phyloP scores from a whole-genome alignment of 2,329 filamentous ascomycete species.

The Colletotrichum viniferum region DNA sequence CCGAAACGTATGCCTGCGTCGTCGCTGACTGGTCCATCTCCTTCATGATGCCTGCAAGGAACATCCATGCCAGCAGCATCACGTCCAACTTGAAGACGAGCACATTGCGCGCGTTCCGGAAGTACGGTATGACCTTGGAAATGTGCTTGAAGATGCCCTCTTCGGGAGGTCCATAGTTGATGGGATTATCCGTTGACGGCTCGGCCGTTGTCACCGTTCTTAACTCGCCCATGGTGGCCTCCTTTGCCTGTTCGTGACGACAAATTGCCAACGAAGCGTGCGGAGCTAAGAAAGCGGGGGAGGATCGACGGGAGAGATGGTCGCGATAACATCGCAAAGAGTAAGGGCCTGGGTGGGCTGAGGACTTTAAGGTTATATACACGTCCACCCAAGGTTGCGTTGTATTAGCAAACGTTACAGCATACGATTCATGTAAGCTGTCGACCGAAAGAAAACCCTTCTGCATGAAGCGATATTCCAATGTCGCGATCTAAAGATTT shows the following conservation, averaged over 20 bases:
- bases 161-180: slow-evolving; percentile 13
- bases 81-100: slow-evolving; percentile 38
- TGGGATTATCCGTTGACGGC: background rate
- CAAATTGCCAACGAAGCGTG: background rate
- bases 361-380: slow-evolving; percentile 3
- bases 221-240: background rate
- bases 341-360: background rate
- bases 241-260: background rate
- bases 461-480: background rate
- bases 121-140: slow-evolving; percentile 26
- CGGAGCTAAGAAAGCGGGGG: background rate
- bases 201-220: background rate
- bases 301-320: background rate
- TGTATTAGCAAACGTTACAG: background rate
- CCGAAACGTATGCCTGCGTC: slow-evolving; percentile 42
- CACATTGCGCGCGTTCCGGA: slow-evolving; percentile 35
- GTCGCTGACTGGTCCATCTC: slow-evolving; percentile 39
- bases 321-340: background rate
- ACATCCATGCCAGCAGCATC: slow-evolving; percentile 39
- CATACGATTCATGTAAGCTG: background rate
- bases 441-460: background rate
- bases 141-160: slow-evolving; percentile 20
- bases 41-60: slow-evolving; percentile 26
- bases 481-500: slow-evolving; percentile 9
- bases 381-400: background rate